These are phyloP conservation scores for Ceratocystis smalleyi DNA, from an alignment of 2,329 filamentous ascomycete species.

Conservation along the genomic window DNA sequence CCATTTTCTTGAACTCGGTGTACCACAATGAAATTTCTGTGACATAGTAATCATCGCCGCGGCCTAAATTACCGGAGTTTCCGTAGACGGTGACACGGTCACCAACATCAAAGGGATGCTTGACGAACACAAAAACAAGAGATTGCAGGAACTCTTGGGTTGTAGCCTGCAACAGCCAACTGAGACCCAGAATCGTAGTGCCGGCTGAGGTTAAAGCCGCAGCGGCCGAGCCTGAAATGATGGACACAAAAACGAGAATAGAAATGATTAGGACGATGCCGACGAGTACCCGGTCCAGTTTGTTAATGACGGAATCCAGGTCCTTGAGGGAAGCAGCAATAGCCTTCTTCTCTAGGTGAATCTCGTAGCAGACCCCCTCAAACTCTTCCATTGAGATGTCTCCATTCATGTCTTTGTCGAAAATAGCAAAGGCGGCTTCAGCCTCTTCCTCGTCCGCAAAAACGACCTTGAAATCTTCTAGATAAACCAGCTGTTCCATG, in stretches of 20 bases:
- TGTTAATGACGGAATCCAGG: conserved; percentile 80
- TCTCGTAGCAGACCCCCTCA: conserved; percentile 83
- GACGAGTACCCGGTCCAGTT: conserved; percentile 76
- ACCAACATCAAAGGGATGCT: conserved; percentile 92
- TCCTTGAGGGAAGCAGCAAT: conserved; percentile 92
- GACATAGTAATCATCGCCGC: conserved; percentile 88
- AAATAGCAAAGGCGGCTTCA: conserved; percentile 76
- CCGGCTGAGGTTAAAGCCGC: conserved; percentile 81
- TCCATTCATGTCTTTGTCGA: conserved; percentile 91
- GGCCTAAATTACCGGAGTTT: conserved; percentile 61
- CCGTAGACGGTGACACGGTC: conserved; percentile 87
- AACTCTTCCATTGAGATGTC: conserved; percentile 94
- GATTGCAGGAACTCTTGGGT: conserved; percentile 92
- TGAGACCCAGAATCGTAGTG: conserved; percentile 71
- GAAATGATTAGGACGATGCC: conserved; percentile 72
- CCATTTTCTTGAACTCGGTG: conserved; percentile 98
- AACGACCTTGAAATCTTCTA: conserved; percentile 62
- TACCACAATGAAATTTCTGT: conserved; percentile 86
- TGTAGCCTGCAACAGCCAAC: conserved; percentile 83
- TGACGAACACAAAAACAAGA: conserved; percentile 88
- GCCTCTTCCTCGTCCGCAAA: conserved; percentile 77
- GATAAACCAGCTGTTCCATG: conserved; percentile 58
- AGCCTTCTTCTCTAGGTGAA: conserved; percentile 84
- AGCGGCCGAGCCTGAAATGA: conserved; percentile 81
- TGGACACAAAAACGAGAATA: conserved; percentile 71